Percentiles rank a stretch among this genome's conserved stretches.
These are phyloP conservation scores for Pseudocercospora eumusae DNA, from an alignment of 2,329 filamentous ascomycete genomes.

Conservation along the genomic window DNA sequence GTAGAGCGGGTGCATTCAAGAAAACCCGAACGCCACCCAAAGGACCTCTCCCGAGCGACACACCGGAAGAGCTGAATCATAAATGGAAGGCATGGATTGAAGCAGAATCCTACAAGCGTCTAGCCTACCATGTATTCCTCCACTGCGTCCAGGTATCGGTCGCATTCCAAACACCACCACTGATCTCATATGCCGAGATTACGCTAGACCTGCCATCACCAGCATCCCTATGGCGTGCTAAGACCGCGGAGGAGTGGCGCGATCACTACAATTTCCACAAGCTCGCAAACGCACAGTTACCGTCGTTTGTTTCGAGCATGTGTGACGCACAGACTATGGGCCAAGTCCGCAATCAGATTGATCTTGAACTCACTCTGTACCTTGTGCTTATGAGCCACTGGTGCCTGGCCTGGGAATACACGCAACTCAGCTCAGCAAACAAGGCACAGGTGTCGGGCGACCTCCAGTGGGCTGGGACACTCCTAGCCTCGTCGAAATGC, in stretches of 20 bases:
- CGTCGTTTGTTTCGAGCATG: constrained; percentile 26
- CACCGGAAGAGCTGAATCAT: constrained; percentile 15
- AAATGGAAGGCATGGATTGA: constrained; percentile 28
- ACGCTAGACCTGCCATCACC: constrained; percentile 27
- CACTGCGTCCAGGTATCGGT: constrained; percentile 25
- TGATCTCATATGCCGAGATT: constrained; percentile 27
- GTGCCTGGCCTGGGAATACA: constrained; percentile 26
- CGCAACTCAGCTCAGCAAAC: constrained; percentile 28
- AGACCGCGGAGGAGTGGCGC: constrained; percentile 24
- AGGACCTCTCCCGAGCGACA: constrained; percentile 17
- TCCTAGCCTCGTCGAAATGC: constrained; percentile 26
- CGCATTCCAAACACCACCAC: constrained; percentile 26
- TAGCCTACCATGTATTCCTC: constrained; percentile 27
- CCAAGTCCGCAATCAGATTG: constrained; percentile 17
- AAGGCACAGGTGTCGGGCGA: constrained; percentile 24
- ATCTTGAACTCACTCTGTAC: constrained; percentile 25
- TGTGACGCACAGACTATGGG: constrained; percentile 23
- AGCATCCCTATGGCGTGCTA: constrained; percentile 23
- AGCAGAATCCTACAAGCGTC: constrained; percentile 26
- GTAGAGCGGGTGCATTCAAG: constrained; percentile 25
- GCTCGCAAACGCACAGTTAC: constrained; percentile 15
- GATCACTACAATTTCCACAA: constrained; percentile 23
- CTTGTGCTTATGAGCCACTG: constrained; percentile 26
- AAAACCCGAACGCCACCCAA: constrained; percentile 16
- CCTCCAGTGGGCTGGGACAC: constrained; percentile 23